Evolutionary conservation across 2,329 filamentous ascomycete species (phyloP), one percentile per base, ranked within the genome.

Genomic region (Calonectria hongkongensis): DNA sequence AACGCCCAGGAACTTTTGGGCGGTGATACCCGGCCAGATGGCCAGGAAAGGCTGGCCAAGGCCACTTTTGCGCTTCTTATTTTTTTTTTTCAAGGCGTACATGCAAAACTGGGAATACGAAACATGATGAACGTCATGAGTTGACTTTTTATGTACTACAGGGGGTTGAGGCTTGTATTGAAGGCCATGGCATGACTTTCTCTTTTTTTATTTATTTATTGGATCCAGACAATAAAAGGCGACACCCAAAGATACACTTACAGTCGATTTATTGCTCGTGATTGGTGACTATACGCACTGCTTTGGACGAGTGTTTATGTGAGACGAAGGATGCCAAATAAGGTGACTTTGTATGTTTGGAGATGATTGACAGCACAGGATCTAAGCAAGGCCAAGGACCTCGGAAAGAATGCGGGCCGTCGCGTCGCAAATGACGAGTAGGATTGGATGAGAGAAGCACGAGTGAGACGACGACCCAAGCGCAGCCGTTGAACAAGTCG

Each of bases 381-480:
- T 54, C 50, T 54, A 54, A 27, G 28, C 33, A 36, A 36, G 30
- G 33, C 30, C 30, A 58, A 58, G 30, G 4, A 16, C 51, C 25
- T 63, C 58, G 58, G 58, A 63, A 15, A 25, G 58, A 47, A 45
- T 33, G 41, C 58, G 58, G 58, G 39, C 58, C 58, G 58, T 63
- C 58, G 58, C 58, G 39, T 21, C 39, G 58, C 15, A 45, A 63
- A 45, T 63, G 58, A 63, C 41, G 27, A 47, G 58, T 47, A 63
- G 58, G 9, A 63, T 63, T 63, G 41, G 39, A 54, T 30, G 54
- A 43, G 54, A 25, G 66, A 41, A 39, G 51, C 66, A 68, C 51
- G 41, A 47, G 66, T 62, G 66, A 68, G 36, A 41, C 47, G n/a
- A 25, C 18, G 63, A 66, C 47, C 47, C 63, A 66, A 54, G 47